Conservation (phyloP, 2,329 filamentous ascomycete genomes). For the Tolypocladium sp. region DNA sequence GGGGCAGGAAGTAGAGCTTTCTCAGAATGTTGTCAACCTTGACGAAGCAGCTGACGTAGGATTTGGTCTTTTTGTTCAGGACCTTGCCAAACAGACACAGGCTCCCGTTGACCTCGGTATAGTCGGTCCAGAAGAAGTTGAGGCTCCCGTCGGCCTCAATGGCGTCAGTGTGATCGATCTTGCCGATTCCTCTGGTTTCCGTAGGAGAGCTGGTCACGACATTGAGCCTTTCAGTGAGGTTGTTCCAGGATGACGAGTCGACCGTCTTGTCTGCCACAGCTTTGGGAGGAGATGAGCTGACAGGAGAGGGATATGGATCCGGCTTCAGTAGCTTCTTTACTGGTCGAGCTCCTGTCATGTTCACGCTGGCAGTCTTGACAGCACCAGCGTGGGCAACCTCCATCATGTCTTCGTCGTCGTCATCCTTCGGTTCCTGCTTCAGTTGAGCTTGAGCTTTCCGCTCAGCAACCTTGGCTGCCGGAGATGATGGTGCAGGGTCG, state of each 20-base stretch:
- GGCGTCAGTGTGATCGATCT: slow-evolving; percentile 75
- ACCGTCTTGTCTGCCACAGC: slow-evolving; percentile 43
- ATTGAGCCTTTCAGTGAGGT: slow-evolving; percentile 77
- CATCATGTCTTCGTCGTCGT: slow-evolving; percentile 76
- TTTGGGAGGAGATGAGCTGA: slow-evolving; percentile 66
- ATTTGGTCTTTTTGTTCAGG: slow-evolving; percentile 71
- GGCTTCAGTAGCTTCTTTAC: slow-evolving; percentile 66
- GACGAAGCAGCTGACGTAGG: slow-evolving; percentile 85
- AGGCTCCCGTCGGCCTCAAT: slow-evolving; percentile 89
- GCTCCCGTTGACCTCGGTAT: slow-evolving; percentile 83
- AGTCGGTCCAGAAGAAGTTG: slow-evolving; percentile 95
- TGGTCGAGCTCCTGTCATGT: slow-evolving; percentile 67
- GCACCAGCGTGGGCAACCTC: slow-evolving; percentile 73
- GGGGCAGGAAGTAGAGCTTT: slow-evolving; percentile 87
- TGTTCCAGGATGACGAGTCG: slow-evolving; percentile 81
- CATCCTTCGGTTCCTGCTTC: slow-evolving; percentile 45
- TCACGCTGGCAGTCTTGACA: slow-evolving; percentile 63
- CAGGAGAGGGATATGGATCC: slow-evolving; percentile 58
- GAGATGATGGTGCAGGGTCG: slow-evolving; percentile 80
- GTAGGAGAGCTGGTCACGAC: slow-evolving; percentile 65
- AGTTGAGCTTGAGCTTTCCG: slow-evolving; percentile 52
- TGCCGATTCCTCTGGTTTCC: slow-evolving; percentile 60
- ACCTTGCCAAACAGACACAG: slow-evolving; percentile 95
- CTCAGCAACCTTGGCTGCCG: slow-evolving; percentile 67
- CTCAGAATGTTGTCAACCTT: slow-evolving; percentile 92